phyloP scores from a whole-genome alignment of 768 basidiomycete species.

The Lentinula edodes region DNA sequence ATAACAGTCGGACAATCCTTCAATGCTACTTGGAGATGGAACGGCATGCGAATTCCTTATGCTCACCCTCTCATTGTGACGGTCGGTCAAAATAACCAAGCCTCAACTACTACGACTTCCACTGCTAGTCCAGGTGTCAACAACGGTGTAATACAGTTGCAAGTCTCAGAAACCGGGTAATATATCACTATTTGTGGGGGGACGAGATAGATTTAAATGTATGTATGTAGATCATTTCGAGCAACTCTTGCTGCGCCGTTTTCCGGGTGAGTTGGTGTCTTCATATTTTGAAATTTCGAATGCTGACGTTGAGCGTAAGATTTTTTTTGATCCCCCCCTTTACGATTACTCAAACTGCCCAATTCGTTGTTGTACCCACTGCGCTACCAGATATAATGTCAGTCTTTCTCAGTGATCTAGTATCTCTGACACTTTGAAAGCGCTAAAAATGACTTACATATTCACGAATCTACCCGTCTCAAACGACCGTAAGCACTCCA shows the following conservation, averaged over 20 bases:
- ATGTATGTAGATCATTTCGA: neutral
- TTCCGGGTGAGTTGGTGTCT: neutral
- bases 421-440: no score
- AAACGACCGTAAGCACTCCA: no score
- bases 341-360: neutral
- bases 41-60: no score
- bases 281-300: neutral
- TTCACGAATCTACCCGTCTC: no score
- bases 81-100: neutral
- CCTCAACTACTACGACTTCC: neutral
- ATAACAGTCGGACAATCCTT: no score
- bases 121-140: neutral
- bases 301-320: neutral
- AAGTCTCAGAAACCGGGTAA: neutral
- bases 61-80: neutral
- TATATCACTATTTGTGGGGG: neutral
- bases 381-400: neutral
- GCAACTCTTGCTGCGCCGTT: neutral
- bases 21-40: no score
- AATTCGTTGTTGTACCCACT: neutral
- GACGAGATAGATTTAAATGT: neutral
- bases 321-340: no score
- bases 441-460: no score
- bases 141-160: neutral
- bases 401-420: no score